These are phyloP conservation scores for Salvia miltiorrhiza DNA, from an alignment of 257 asterid species.

Conservation along the genomic window DNA sequence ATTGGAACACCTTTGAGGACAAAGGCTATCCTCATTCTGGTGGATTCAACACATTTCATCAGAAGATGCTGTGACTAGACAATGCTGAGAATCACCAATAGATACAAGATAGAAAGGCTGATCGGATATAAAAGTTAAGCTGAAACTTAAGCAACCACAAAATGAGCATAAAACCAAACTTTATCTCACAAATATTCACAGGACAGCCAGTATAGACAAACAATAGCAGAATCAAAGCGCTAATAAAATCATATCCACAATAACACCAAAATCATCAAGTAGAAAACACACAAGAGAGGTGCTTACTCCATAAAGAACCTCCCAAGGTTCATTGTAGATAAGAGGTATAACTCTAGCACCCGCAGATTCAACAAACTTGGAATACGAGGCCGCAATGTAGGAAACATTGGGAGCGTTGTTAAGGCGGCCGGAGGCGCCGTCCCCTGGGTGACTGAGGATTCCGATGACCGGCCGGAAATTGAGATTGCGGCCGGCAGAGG, in stretches of 20 bases:
- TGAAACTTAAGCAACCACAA: constrained; percentile 8
- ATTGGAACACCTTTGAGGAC: constrained; percentile 34
- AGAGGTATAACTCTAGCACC: constrained; percentile 89
- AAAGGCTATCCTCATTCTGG: constrained; percentile 34
- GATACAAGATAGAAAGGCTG: constrained; percentile 20
- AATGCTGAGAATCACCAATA: constrained; percentile 31
- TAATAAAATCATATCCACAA: not conserved
- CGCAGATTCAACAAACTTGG: constrained; percentile 76
- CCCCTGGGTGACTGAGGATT: constrained; percentile 75
- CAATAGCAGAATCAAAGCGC: no score
- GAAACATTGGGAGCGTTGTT: constrained; percentile 45
- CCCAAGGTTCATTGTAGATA: constrained; percentile 56
- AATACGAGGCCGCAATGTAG: constrained; percentile 76
- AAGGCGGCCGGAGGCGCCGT: constrained; percentile 76
- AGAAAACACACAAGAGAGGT: constrained; percentile 15
- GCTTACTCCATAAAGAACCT: constrained; percentile 43
- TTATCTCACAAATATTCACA: not conserved
- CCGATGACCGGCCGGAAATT: constrained; percentile 86
- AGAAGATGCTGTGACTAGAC: constrained; percentile 13
- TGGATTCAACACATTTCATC: constrained; percentile 34
- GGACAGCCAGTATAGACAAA: no score
- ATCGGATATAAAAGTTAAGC: not conserved
- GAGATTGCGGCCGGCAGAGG: constrained; percentile 47
- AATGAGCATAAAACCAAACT: constrained; percentile 12
- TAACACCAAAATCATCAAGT: not conserved